Conservation (phyloP, 163 green algal genomes). For the Chlamydomonas reinhardtii region DNA sequence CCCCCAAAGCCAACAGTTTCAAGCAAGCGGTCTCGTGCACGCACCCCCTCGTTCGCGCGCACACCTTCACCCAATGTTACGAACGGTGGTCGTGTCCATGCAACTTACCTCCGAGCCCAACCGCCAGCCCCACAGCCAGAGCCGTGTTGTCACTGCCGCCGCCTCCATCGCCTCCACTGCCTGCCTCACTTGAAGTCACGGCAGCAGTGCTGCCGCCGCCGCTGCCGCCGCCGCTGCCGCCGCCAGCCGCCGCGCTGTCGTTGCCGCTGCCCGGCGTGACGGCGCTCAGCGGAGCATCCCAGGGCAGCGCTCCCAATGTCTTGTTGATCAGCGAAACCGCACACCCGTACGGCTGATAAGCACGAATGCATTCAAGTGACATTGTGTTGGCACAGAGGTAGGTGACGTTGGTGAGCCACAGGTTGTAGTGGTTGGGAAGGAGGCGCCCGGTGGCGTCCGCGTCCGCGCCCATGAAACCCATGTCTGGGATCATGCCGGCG, state of each 20-base stretch:
- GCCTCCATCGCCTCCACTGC: neutral
- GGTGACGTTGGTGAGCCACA: neutral
- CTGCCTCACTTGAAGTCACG: neutral
- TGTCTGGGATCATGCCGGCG: neutral
- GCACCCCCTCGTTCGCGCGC: no score
- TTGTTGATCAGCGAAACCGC: neutral
- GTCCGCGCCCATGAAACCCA: neutral
- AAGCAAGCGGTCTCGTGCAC: no score
- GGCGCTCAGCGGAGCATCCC: neutral
- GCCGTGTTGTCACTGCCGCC: neutral
- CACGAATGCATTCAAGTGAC: neutral
- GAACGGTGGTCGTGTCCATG: no score
- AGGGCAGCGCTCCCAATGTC: neutral
- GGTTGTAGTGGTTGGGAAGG: neutral
- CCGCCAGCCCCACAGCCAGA: neutral
- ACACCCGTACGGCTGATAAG: neutral
- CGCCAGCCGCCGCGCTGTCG: neutral
- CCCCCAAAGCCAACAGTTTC: no score
- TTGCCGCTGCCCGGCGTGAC: neutral
- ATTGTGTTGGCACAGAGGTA: slow-evolving; percentile 15
- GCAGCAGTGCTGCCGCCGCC: neutral
- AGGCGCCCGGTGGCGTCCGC: neutral
- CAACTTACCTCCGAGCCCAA: neutral
- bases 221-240: neutral
- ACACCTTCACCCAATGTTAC: no score